These are phyloP conservation scores for Spathaspora gorwiae DNA, from an alignment of 805 yeast genomes.

Conservation along the genomic window DNA sequence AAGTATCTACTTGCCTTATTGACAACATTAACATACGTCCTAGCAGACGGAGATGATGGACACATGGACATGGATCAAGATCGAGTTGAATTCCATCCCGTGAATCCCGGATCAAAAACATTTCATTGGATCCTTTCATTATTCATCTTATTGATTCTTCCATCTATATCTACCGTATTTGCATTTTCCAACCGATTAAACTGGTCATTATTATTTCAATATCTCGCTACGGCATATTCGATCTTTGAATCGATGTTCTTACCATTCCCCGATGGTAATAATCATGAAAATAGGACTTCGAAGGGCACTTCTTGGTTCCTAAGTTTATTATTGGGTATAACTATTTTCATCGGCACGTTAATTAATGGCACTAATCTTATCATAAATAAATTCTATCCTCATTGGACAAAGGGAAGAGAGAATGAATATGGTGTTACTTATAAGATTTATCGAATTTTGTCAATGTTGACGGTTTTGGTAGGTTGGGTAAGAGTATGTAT, in stretches of 20 bases:
- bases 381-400: slow-evolving; percentile 29
- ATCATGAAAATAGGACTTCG: slow-evolving; percentile 64
- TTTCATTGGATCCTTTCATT: slow-evolving; percentile 63
- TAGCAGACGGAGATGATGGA: slow-evolving; percentile 1
- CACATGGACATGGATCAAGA: slow-evolving; percentile 20
- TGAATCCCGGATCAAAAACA: slow-evolving; percentile 48
- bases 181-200: slow-evolving; percentile 51
- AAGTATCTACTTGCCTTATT: neutral
- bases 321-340: slow-evolving; percentile 39
- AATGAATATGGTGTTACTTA: slow-evolving; percentile 32
- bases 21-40: neutral
- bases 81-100: slow-evolving; percentile 36
- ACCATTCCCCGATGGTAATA: slow-evolving; percentile 59
- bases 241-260: slow-evolving; percentile 53
- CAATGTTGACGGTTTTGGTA: slow-evolving; percentile 44
- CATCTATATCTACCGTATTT: slow-evolving; percentile 52
- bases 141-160: slow-evolving; percentile 44
- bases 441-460: slow-evolving; percentile 37
- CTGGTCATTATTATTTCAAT: slow-evolving; percentile 43
- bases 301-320: slow-evolving; percentile 67
- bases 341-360: slow-evolving; percentile 52
- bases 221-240: slow-evolving; percentile 46
- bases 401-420: slow-evolving; percentile 20
- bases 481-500: slow-evolving; percentile 80
- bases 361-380: slow-evolving; percentile 49